phyloP scores from a whole-genome alignment of 225 moss, liverwort and hornwort genomes.

The Ulota crispa region DNA sequence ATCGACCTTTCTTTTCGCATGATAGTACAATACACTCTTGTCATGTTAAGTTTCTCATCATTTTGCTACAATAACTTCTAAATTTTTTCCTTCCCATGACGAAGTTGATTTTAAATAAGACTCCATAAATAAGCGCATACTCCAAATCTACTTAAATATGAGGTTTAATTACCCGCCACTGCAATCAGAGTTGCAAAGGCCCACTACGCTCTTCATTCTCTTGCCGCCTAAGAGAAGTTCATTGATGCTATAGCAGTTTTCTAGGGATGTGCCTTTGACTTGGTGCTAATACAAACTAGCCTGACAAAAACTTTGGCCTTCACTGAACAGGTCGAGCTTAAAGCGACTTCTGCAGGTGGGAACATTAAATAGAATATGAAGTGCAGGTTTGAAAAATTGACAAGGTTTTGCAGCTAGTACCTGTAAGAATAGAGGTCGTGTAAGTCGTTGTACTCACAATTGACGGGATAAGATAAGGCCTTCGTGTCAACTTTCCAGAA shows the following conservation, averaged over 20 bases:
- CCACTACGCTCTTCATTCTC: not conserved
- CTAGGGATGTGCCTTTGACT: not conserved
- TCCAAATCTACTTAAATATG: too few species aligned
- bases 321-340: not conserved
- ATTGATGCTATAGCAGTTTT: not conserved
- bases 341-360: not conserved
- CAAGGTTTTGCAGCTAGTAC: conserved; percentile 3
- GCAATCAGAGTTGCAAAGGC: not conserved
- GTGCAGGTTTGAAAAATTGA: not conserved
- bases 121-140: too few species aligned
- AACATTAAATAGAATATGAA: not conserved
- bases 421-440: conserved; percentile 38
- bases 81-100: too few species aligned
- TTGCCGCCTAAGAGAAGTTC: not conserved
- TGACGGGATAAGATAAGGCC: conserved; percentile 29
- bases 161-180: not conserved
- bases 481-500: conserved; percentile 44
- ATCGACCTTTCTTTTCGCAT: too few species aligned
- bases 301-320: not conserved
- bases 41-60: too few species aligned
- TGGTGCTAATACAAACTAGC: not conserved
- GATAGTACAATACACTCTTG: too few species aligned
- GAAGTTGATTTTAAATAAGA: too few species aligned
- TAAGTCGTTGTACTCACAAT: conserved; percentile 49
- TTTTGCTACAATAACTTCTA: too few species aligned